Base-by-base conservation (phyloP, 805 yeast species). In the Suhomyces sp. region DNA sequence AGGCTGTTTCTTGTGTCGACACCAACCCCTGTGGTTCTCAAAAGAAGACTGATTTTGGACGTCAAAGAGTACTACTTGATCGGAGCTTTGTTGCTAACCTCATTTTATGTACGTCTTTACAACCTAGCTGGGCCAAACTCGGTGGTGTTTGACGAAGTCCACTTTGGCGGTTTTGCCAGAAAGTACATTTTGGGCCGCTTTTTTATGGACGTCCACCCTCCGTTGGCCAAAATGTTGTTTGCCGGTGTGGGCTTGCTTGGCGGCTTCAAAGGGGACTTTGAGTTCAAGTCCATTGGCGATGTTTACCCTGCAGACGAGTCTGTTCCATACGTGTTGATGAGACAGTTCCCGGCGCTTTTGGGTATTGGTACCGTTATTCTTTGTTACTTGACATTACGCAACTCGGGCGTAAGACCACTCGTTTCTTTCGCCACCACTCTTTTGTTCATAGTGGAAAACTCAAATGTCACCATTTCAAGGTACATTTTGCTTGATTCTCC, bases 151-250 rank as follows among this genome's bases (percentile, higher is more conserved):
- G 97, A 91, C 69, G 99, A 93, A 69, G 94, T 88, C 41, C 96
- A 89, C 70, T 94, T 94, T 63, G 99, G 99, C 52, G 96, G 96
- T n/a, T 94, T 93, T 72, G 96, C 97, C 31, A 80, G 86, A 54
- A 85, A 88, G 70, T 94, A 91, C 72, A 78, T 85, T 50, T 69
- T 72, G 50, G 88, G 90, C 17, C 69, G 69, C 15, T 87, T 76
- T 64, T 87, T 87, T 69, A 78, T 87, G 81, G 92, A 86, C 66
- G 86, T 83, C 44, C 88, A 87, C 64, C 96, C 96, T 7, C 96
- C 96, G 4, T 75, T 88, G 59, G 87, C 88, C 38, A 84, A 87
- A 64, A 80, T 88, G 85, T 68, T 88, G 47, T 87, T 79, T 69
- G 94, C 92, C 2, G 87, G 86, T 47, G 80, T 87, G 51, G 90